These are phyloP conservation scores for Phytophthora sp. DNA, from an alignment of 352 stramenopile species.

Conservation along the genomic window DNA sequence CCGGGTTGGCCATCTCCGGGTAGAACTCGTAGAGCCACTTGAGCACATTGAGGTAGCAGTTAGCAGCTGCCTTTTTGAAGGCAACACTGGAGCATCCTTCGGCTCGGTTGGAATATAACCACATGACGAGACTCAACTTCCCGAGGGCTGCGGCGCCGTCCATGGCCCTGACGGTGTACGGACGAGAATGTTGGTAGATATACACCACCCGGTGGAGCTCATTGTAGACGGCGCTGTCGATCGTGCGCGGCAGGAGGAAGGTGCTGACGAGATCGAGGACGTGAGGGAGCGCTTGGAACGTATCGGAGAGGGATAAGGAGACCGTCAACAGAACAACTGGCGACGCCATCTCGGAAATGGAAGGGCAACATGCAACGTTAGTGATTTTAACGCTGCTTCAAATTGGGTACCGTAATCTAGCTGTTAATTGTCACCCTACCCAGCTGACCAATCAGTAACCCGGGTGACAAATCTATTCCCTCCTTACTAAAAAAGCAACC, in stretches of 20 bases:
- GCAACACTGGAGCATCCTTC: constrained; percentile 17
- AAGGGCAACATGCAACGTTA: too few species aligned
- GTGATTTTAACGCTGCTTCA: too few species aligned
- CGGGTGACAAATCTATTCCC: too few species aligned
- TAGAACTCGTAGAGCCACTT: constrained; percentile 17
- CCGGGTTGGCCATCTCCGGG: neutral
- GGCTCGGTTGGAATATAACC: neutral
- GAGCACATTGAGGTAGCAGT: constrained; percentile 5
- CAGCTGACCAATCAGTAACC: too few species aligned
- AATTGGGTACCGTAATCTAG: too few species aligned
- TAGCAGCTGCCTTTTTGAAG: constrained; percentile 1
- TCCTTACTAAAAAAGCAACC: too few species aligned
- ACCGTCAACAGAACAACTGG: neutral
- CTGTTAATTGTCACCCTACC: too few species aligned
- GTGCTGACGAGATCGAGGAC: neutral
- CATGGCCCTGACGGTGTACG: constrained; percentile 8
- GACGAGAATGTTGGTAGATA: constrained; percentile 1
- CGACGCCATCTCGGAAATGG: neutral
- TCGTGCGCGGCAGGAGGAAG: constrained; percentile 5
- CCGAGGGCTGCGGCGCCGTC: constrained; percentile 15
- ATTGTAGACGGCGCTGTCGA: constrained; percentile 20
- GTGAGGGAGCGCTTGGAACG: constrained; percentile 3
- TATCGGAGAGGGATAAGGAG: neutral
- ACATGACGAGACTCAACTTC: neutral
- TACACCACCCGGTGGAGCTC: neutral